These are phyloP conservation scores for Globisporangium acanthophoron DNA, from an alignment of 352 stramenopile genomes.

Conservation along the genomic window DNA sequence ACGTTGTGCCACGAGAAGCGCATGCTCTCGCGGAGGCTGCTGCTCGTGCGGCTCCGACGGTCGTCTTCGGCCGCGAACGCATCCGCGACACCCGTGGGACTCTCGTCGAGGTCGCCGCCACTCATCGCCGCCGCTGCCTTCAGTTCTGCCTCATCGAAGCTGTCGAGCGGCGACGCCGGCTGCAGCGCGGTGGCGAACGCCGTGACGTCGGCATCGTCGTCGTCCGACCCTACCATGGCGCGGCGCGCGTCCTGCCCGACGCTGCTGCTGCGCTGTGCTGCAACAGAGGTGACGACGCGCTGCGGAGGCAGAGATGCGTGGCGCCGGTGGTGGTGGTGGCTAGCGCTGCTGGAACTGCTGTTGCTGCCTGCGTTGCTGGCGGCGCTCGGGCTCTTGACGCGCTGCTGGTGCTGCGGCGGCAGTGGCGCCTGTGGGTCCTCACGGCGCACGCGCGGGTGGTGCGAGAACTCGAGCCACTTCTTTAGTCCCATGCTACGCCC, in stretches of 20 bases:
- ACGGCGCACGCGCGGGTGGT: neutral
- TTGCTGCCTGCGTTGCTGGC: slow-evolving; percentile 5
- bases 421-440: too few species aligned
- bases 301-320: slow-evolving; percentile 9
- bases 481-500: slow-evolving; percentile 44
- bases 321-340: neutral
- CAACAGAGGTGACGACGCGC: neutral
- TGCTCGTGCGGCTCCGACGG: slow-evolving; percentile 1
- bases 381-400: slow-evolving; percentile 4
- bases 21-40: slow-evolving; percentile 35
- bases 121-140: slow-evolving; percentile 3
- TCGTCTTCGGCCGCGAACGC: neutral
- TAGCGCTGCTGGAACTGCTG: neutral
- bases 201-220: slow-evolving; percentile 5
- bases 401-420: neutral
- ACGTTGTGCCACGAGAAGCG: slow-evolving; percentile 66
- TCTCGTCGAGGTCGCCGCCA: slow-evolving; percentile 9
- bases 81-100: neutral
- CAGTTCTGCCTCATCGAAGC: slow-evolving; percentile 1
- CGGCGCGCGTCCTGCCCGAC: slow-evolving; percentile 1
- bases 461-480: slow-evolving; percentile 54
- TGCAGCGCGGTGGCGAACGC: slow-evolving; percentile 15
- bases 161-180: slow-evolving; percentile 3
- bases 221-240: neutral
- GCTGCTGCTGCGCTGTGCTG: slow-evolving; percentile 11